Conservation (phyloP, 129 eudicot genomes). For the Flaveria sonorensis region DNA sequence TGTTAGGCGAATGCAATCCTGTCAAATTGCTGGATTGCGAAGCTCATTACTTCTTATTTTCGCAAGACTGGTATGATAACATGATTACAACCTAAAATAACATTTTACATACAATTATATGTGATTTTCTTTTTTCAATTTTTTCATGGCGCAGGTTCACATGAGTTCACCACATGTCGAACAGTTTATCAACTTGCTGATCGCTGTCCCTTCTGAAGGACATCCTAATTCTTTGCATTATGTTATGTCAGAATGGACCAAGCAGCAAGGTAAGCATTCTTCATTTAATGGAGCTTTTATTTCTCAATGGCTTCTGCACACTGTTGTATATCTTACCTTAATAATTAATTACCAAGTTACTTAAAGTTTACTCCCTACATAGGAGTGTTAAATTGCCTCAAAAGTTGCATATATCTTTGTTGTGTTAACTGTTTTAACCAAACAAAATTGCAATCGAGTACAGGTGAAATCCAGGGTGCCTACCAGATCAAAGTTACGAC, state of each 20-base stretch:
- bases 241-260: conserved; percentile 90
- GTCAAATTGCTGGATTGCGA: conserved; percentile 73
- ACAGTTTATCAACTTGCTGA: conserved; percentile 78
- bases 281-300: conserved; percentile 3
- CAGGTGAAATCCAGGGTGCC: conserved; percentile 95
- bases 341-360: not conserved
- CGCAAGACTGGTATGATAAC: conserved; percentile 72
- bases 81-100: conserved; percentile 14
- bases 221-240: conserved; percentile 67
- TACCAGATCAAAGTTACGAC: conserved; percentile 94
- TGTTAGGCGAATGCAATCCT: conserved; percentile 86
- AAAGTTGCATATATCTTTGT: conserved; percentile 1
- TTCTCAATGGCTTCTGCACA: not conserved
- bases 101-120: not conserved
- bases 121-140: conserved; percentile 8
- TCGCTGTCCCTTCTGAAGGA: conserved; percentile 73
- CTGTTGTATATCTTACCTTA: not conserved
- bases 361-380: not conserved
- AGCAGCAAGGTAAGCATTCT: conserved; percentile 73
- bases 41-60: conserved; percentile 81
- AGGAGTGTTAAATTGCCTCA: not conserved
- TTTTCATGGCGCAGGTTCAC: conserved; percentile 63
- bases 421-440: conserved; percentile 3
- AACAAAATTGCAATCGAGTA: conserved; percentile 16
- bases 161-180: conserved; percentile 85